Conservation (phyloP, 345 rosid species). For the Anastatica hierochuntica region DNA sequence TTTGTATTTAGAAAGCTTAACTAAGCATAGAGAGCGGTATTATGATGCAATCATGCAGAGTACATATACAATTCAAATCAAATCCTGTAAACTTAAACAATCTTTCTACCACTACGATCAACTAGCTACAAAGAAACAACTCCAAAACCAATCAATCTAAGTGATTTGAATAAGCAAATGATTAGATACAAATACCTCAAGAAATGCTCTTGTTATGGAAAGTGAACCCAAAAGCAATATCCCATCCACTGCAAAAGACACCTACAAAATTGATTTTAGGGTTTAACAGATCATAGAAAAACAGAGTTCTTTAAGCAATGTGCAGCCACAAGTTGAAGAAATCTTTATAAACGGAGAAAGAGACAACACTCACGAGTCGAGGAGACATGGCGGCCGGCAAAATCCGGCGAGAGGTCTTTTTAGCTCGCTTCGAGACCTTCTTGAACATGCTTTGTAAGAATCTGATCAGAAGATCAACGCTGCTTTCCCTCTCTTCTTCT, state of each 20-base stretch:
- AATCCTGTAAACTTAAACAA: too few relatives aligned
- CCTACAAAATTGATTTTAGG: slow-evolving; percentile 21
- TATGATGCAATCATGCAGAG: too few relatives aligned
- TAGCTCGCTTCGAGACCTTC: slow-evolving; percentile 60
- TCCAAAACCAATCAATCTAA: background rate
- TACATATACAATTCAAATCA: too few relatives aligned
- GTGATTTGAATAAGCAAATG: background rate
- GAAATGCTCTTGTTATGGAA: slow-evolving; percentile 58
- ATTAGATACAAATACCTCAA: slow-evolving; percentile 37
- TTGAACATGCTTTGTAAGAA: slow-evolving; percentile 52
- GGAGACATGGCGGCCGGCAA: slow-evolving; percentile 58
- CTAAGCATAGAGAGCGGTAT: too few relatives aligned
- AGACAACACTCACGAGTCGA: slow-evolving; percentile 40
- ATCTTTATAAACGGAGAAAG: background rate
- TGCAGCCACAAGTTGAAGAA: background rate
- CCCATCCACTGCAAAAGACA: slow-evolving; percentile 83
- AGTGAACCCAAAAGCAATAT: slow-evolving; percentile 56
- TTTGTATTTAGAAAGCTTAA: too few relatives aligned
- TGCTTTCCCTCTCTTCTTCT: slow-evolving; percentile 55
- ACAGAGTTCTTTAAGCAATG: background rate
- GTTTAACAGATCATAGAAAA: background rate
- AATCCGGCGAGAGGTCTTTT: slow-evolving; percentile 56
- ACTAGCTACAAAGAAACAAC: background rate
- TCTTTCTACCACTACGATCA: background rate
- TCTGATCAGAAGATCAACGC: slow-evolving; percentile 56